Evolutionary conservation across 768 basidiomycete genomes (phyloP).

Genomic region (Thelephora aurantiotincta): DNA sequence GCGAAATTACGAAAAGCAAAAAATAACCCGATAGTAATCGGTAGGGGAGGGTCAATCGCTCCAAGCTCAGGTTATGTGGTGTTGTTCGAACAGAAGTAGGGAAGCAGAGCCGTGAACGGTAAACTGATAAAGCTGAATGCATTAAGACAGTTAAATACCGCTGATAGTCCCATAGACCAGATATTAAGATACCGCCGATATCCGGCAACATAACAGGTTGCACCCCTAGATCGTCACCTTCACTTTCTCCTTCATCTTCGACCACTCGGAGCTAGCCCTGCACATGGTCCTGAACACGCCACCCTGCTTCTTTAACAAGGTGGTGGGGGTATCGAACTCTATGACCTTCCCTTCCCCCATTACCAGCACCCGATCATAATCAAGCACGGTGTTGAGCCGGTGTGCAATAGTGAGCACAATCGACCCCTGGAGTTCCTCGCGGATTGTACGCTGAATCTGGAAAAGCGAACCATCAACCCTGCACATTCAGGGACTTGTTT

Average conservation of each 20-base stretch:
- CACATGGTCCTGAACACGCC: slow-evolving; percentile 62
- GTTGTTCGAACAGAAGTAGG: no score
- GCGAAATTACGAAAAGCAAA: no score
- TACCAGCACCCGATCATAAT: slow-evolving; percentile 66
- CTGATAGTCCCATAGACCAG: no score
- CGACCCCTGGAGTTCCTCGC: slow-evolving; percentile 53
- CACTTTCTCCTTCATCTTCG: slow-evolving; percentile 1
- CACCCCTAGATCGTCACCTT: no score
- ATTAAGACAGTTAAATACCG: no score
- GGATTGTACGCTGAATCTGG: slow-evolving; percentile 60
- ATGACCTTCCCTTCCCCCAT: slow-evolving; percentile 54
- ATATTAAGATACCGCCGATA: no score
- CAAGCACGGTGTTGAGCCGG: slow-evolving; percentile 61
- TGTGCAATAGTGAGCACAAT: slow-evolving; percentile 82
- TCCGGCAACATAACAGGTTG: no score
- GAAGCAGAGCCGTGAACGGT: no score
- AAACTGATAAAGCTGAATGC: no score
- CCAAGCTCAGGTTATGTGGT: no score
- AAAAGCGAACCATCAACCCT: background rate
- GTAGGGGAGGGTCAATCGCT: no score
- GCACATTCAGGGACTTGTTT: background rate
- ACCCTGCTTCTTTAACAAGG: slow-evolving; percentile 34
- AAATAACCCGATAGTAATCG: no score
- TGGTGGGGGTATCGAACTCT: slow-evolving; percentile 61
- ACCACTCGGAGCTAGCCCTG: slow-evolving; percentile 31